phyloP scores from a whole-genome alignment of 1,284 basidiomycete genomes.

The Crepidotus sp. region DNA sequence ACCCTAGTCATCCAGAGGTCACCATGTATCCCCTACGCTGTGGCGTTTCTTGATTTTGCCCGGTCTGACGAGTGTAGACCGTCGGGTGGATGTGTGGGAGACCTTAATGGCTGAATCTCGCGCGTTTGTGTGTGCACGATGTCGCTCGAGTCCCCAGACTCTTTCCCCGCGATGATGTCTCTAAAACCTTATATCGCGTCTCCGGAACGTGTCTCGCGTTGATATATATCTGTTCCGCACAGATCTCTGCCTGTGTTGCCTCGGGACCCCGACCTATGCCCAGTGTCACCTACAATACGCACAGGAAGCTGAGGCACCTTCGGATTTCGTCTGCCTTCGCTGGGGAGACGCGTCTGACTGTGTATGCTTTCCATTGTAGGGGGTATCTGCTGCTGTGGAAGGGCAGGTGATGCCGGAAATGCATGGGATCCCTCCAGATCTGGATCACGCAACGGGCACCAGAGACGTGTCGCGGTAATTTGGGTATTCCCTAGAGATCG shows the following conservation, averaged over 20 bases:
- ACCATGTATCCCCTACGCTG: slow-evolving; percentile 27
- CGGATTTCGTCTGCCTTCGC: slow-evolving; percentile 14
- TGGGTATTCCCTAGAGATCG: slow-evolving; percentile 22
- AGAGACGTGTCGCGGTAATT: slow-evolving; percentile 41
- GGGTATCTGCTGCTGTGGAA: slow-evolving; percentile 19
- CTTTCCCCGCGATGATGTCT: slow-evolving; percentile 30
- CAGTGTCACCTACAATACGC: slow-evolving; percentile 20
- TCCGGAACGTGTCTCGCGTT: slow-evolving; percentile 36
- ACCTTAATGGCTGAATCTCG: slow-evolving; percentile 22
- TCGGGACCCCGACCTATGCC: slow-evolving; percentile 34
- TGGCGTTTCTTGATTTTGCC: slow-evolving; percentile 16
- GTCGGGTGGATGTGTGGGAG: neutral
- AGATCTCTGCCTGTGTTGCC: slow-evolving; percentile 38
- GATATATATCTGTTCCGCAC: slow-evolving; percentile 25
- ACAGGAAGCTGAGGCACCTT: slow-evolving; percentile 26
- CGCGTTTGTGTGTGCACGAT: slow-evolving; percentile 19
- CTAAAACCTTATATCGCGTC: slow-evolving; percentile 31
- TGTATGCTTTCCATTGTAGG: slow-evolving; percentile 17
- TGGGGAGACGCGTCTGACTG: slow-evolving; percentile 19
- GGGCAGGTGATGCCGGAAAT: slow-evolving; percentile 40
- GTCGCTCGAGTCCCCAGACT: slow-evolving; percentile 16
- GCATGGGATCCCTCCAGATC: slow-evolving; percentile 26
- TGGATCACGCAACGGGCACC: slow-evolving; percentile 25
- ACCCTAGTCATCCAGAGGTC: slow-evolving; percentile 38
- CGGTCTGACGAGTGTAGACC: slow-evolving; percentile 9